Conservation (phyloP, 306 rosid genomes). For the Begonia fuchsioides region DNA sequence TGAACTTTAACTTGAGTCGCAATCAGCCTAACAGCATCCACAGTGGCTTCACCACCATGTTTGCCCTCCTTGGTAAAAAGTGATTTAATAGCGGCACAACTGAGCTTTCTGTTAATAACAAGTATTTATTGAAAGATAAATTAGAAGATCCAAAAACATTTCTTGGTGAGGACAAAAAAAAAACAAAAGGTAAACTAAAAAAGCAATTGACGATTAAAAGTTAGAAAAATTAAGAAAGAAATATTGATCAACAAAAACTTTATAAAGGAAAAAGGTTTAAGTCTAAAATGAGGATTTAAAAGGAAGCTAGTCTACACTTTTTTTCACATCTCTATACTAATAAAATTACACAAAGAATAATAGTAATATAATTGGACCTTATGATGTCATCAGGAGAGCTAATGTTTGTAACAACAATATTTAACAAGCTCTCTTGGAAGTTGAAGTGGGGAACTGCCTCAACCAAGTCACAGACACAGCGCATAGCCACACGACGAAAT, state of each 20-base stretch:
- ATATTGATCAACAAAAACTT: too few relatives aligned
- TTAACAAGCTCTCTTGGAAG: conserved; percentile 69
- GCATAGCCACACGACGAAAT: conserved; percentile 58
- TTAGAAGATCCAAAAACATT: not conserved
- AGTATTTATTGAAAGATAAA: conserved; percentile 1
- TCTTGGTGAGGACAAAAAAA: too few relatives aligned
- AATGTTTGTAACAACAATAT: conserved; percentile 51
- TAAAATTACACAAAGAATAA: too few relatives aligned
- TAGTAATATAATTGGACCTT: conserved; percentile 41
- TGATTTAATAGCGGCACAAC: conserved; percentile 61
- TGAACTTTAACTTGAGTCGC: conserved; percentile 64
- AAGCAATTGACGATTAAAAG: not conserved
- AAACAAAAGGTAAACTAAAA: not conserved
- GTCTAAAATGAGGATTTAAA: too few relatives aligned
- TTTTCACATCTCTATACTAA: not conserved
- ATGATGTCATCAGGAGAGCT: conserved; percentile 49
- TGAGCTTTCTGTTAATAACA: conserved; percentile 50
- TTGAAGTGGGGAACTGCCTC: conserved; percentile 87
- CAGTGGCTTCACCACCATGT: conserved; percentile 80
- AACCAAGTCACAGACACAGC: conserved; percentile 71
- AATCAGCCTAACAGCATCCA: conserved; percentile 84
- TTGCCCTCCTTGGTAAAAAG: conserved; percentile 75
- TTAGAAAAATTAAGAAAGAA: not conserved
- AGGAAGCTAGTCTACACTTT: too few relatives aligned
- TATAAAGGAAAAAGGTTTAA: too few relatives aligned